phyloP scores from a whole-genome alignment of 2,329 filamentous ascomycete genomes.

The Kalaharituber pfeilii region DNA sequence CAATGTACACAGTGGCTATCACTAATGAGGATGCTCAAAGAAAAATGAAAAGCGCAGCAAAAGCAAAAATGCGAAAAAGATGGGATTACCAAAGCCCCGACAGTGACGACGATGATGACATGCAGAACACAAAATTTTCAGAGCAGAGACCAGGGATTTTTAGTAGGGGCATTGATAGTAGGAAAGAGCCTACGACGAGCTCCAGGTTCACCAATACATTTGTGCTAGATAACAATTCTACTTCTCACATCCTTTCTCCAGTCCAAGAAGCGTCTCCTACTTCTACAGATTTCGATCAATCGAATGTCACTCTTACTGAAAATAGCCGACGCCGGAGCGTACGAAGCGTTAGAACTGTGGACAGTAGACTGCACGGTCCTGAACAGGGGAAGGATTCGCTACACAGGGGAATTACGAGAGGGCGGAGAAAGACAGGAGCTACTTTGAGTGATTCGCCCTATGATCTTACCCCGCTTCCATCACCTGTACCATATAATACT shows the following conservation, averaged over 20 bases:
- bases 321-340: neutral
- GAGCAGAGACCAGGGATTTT: neutral
- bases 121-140: neutral
- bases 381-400: neutral
- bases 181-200: neutral
- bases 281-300: neutral
- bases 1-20: slow-evolving; percentile 63
- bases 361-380: neutral
- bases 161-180: neutral
- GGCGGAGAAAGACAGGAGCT: neutral
- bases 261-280: neutral
- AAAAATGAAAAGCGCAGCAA: slow-evolving; percentile 42
- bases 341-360: neutral
- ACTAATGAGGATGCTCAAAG: slow-evolving; percentile 47
- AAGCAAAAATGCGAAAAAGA: slow-evolving; percentile 33
- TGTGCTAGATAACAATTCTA: neutral
- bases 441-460: no score
- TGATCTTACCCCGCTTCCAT: no score
- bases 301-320: neutral
- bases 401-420: neutral
- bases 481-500: no score
- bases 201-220: neutral
- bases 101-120: neutral
- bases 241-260: neutral
- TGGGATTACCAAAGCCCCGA: neutral